These are phyloP conservation scores for Leptographium radiaticola DNA, from an alignment of 2,329 filamentous ascomycete genomes.

Conservation along the genomic window DNA sequence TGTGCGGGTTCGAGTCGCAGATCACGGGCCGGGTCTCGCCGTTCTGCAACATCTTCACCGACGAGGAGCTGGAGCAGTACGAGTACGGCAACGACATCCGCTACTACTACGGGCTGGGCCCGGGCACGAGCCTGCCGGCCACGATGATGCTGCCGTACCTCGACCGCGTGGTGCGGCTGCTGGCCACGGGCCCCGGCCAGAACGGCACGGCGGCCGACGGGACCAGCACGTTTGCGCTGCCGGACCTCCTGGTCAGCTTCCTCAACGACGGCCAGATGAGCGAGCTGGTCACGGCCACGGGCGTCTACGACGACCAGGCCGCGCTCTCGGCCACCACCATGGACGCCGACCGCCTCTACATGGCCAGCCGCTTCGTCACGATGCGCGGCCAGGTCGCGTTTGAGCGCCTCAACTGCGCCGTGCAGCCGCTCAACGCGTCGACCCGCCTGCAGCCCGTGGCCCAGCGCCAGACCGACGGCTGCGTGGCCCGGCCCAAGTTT, in stretches of 20 bases:
- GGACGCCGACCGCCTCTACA: conserved; percentile 35
- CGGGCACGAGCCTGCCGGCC: conserved; percentile 37
- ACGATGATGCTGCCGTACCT: conserved; percentile 51
- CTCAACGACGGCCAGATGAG: conserved; percentile 54
- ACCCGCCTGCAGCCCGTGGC: conserved; percentile 2
- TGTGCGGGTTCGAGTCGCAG: conserved; percentile 61
- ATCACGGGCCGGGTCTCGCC: conserved; percentile 48
- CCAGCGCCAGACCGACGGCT: not conserved
- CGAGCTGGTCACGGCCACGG: conserved; percentile 44
- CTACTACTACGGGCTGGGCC: conserved; percentile 54
- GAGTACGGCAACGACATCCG: conserved; percentile 56
- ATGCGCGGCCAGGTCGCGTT: conserved; percentile 56
- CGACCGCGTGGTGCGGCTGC: conserved; percentile 35
- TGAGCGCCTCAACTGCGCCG: conserved; percentile 44
- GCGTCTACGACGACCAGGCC: conserved; percentile 45
- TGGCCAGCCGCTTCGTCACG: conserved; percentile 40
- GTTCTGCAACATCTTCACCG: conserved; percentile 49
- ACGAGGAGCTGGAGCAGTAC: conserved; percentile 48
- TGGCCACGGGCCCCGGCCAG: conserved; percentile 37
- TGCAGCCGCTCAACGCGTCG: conserved; percentile 2
- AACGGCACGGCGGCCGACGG: conserved; percentile 33
- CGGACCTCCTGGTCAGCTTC: conserved; percentile 47
- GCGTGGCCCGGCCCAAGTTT: conserved; percentile 5
- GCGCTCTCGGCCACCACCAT: conserved; percentile 33
- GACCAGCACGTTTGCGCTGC: conserved; percentile 29